Base-by-base conservation (phyloP, 495 filamentous ascomycete species). In the Polyplosphaeria fusca region DNA sequence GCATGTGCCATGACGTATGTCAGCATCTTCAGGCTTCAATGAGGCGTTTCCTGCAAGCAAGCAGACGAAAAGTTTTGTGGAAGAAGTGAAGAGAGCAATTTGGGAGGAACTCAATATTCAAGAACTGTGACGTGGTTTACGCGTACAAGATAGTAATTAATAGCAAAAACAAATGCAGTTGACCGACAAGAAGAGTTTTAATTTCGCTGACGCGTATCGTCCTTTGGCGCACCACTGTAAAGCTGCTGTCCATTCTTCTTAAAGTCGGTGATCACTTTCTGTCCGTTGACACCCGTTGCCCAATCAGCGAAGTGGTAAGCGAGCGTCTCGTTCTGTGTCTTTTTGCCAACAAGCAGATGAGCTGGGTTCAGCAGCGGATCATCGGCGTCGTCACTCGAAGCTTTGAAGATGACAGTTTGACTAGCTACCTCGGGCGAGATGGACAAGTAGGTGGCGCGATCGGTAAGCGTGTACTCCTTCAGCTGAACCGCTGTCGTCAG, bases 391-490 rank as follows among this genome's bases (percentile, higher is more conserved):
- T 73, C 70, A 16, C 48, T 62, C 2, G 63, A 72, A 7, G 51
- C 56, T 58, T 71, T 74, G 48, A 71, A 77, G 42, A 76, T 68
- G 5, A 43, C 47, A n/a, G 63, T 60, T 46, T 60, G 25, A 20
- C 67, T 61, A 19, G 57, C 30, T 2, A 77, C 27, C 7, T 47
- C 48, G 5, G 55, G 14, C 9, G 63, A 48, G 18, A 76, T 61
- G 0, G 70, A 70, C 2, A 73, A 58, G 35, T 60, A 74, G 2
- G 76, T 76, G 7, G 74, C 73, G 2, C 65, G 63, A 47, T 78
- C 75, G 4, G 72, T 76, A 26, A 77, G 50, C 0, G 72, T 77
- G 45, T 77, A 78, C 47, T 75, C 73, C 2, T 67, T 28, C 7
- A 77, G 59, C 0, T 58, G 28, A 20, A 68, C 65, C 0, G 74